Evolutionary conservation across 169 alveolate genomes (phyloP), one percentile per base, ranked within the genome.

Genomic region (Plasmodium billcollinsi): DNA sequence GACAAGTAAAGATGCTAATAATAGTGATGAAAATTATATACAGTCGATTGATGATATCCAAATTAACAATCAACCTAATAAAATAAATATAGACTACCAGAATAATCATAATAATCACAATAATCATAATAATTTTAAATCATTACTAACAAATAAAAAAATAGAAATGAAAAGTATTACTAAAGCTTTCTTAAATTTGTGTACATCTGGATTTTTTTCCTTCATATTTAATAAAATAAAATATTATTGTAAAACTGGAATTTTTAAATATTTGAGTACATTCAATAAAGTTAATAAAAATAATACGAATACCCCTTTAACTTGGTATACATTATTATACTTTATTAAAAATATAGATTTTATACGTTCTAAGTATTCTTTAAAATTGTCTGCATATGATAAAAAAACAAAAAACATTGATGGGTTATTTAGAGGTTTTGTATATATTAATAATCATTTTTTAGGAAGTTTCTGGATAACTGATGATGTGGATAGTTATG

Each of bases 381-480:
- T 85, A 56, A 85, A 59, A 62, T 52, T 85, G 61, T 45, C 88
- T 45, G 18, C 73, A 2, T 85, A 85, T 33, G 88, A 85, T 70
- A 45, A 29, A 7, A 49, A 71, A 26, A 50, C 21, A 29, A 52
- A 24, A 21, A 63, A 45, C 59, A 85, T 85, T 29, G 88, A 85
- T 63, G 92, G 92, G 6, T 20, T 85, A 63, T 71, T 62, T 54
- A 45, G 92, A 50, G 92, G 92, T 12, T 85, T 85, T 85, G 86
- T 85, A 9, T 85, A 85, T 54, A 85, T 85, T 49, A 85, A 85
- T 50, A 85, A 85, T 74, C 92, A 85, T 66, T 43, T 85, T 59
- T 61, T 85, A 33, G 92, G 92, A 39, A 85, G 92, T 63, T 85
- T 85, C 63, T 85, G 92, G 92, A 47, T 61, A 21, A 85, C 92